Base-by-base conservation (phyloP, 2,329 filamentous ascomycete genomes). In the Diplodia seriata region DNA sequence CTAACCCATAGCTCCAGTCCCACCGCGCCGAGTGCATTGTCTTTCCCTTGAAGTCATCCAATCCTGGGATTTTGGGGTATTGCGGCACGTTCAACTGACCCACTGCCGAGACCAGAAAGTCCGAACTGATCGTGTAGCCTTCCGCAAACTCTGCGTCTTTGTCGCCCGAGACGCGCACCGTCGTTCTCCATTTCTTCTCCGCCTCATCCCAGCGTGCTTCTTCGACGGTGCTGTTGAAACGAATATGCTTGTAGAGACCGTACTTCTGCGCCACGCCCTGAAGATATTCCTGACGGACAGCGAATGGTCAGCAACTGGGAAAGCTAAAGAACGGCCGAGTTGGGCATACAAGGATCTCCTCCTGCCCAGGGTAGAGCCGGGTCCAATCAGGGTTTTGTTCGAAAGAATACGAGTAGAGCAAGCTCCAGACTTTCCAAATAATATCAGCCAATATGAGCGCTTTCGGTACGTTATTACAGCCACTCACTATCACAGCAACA, bases 401-500 rank as follows among this genome's bases (percentile, higher is more conserved):
- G 71, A 89, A 89, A 6, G 85, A 87, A 74, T 84, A 88, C 53
- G 82, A 85, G 76, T 89, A 89, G 3, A 89, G 77, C 57, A 82
- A 77, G 40, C 81, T 84, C 81, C 81, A 84, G 11, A 87, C 84
- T 75, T 6, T 3, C 4, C 9, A 6, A 23, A 36, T 14, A 18
- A 11, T 31, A 18, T 68, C 29, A 26, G 14, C 12, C 50, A 29
- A 6, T 4, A 7, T 14, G 26, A 53, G 11, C 11, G 50, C 43
- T 7, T 15, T 62, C 8, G 26, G 38, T 51, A 67, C 18, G 8
- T 26, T 4, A 14, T 8, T 23, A 9, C 14, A 18, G 40, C 29
- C 33, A 65, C 72, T 47, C 73, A 82, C 81, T 77, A 72, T 86
- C 85, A 69, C 84, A 86, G 70, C 83, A 85, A 71, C 83, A 85